phyloP scores from a whole-genome alignment of 768 basidiomycete genomes.

The Kwoniella botswanensis region DNA sequence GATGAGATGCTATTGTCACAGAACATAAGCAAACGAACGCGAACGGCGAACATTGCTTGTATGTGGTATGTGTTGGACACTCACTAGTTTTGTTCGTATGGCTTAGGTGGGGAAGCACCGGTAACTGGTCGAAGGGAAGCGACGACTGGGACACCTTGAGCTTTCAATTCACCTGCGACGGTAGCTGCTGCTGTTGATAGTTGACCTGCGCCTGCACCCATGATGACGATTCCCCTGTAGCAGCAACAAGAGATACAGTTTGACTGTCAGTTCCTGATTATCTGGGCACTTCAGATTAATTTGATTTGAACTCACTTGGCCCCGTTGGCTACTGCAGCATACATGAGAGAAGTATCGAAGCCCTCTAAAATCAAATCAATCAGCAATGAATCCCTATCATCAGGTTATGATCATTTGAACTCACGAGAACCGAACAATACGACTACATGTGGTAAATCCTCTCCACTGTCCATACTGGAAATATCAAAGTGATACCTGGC shows the following conservation, averaged over 20 bases:
- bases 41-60: too few species aligned
- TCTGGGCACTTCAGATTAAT: not conserved
- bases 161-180: conserved; percentile 14
- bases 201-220: conserved; percentile 42
- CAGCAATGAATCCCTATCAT: too few species aligned
- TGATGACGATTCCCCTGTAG: conserved; percentile 39
- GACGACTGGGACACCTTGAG: conserved; percentile 38
- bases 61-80: not conserved
- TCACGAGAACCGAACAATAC: conserved; percentile 36
- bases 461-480: conserved; percentile 14
- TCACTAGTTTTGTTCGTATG: conserved; percentile 17
- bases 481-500: conserved; percentile 59
- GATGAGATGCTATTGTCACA: conserved; percentile 27
- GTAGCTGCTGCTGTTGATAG: conserved; percentile 20
- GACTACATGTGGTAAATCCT: conserved; percentile 37
- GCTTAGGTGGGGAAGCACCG: conserved; percentile 34
- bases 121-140: conserved; percentile 29
- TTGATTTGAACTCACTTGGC: conserved; percentile 24
- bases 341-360: conserved; percentile 20
- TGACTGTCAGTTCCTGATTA: not conserved
- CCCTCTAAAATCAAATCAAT: conserved; percentile 3
- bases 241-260: not conserved
- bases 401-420: not conserved
- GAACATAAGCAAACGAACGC: too few species aligned
- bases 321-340: conserved; percentile 29